Percentiles rank a stretch among this genome's conserved stretches.
Conservation (phyloP, 1,284 basidiomycete genomes). For the Golubevia pallescens region DNA sequence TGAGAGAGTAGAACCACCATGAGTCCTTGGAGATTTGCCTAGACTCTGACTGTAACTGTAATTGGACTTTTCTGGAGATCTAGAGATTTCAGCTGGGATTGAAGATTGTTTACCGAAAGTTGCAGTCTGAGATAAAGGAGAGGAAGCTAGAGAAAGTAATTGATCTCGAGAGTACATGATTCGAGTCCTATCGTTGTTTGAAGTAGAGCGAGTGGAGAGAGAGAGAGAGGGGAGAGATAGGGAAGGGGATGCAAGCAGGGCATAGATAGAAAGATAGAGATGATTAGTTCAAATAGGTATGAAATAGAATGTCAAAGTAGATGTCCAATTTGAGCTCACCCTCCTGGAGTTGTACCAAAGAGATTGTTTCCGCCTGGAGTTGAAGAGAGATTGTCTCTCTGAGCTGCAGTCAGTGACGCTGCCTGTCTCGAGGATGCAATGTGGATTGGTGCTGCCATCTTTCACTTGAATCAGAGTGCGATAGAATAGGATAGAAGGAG, state of each 20-base stretch:
- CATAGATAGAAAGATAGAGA: too few relatives aligned
- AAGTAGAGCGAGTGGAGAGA: background rate
- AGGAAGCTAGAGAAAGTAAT: slow-evolving; percentile 29
- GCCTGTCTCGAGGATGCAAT: too few relatives aligned
- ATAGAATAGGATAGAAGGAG: too few relatives aligned
- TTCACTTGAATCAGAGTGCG: too few relatives aligned
- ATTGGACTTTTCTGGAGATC: slow-evolving; percentile 12
- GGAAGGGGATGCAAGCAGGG: too few relatives aligned
- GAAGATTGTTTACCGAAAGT: slow-evolving; percentile 7
- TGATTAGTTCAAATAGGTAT: too few relatives aligned
- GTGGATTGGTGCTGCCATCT: too few relatives aligned
- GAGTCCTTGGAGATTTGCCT: background rate
- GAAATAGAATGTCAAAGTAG: too few relatives aligned
- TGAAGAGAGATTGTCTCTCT: background rate
- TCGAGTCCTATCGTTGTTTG: slow-evolving; percentile 17
- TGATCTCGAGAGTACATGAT: slow-evolving; percentile 45
- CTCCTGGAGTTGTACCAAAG: slow-evolving; percentile 37
- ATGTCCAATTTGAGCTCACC: slow-evolving; percentile 15
- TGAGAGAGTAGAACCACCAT: background rate
- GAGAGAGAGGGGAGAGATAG: too few relatives aligned
- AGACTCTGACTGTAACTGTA: background rate
- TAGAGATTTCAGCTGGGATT: slow-evolving; percentile 16
- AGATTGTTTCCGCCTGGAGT: slow-evolving; percentile 8
- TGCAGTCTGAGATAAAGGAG: slow-evolving; percentile 26
- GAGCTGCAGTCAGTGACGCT: too few relatives aligned